phyloP scores from a whole-genome alignment of 306 rosid genomes.

The Rubus idaeus region DNA sequence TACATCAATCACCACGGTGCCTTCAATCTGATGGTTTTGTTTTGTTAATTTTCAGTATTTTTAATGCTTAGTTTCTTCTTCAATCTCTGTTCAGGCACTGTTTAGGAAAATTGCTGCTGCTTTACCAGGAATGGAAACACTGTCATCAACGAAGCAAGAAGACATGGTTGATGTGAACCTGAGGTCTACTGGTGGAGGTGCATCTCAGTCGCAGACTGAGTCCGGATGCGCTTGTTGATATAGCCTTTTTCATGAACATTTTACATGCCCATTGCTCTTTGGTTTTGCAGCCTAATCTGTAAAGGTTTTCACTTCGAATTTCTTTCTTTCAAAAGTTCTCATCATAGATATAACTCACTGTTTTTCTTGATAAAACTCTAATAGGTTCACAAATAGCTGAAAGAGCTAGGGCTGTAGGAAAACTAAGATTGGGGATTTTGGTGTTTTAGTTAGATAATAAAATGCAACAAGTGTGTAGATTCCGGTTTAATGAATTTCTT shows the following conservation, averaged over 20 bases:
- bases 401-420: slow-evolving; percentile 17
- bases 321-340: not conserved
- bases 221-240: slow-evolving; percentile 65
- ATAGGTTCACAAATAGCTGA: slow-evolving; percentile 13
- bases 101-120: slow-evolving; percentile 90
- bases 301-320: slow-evolving; percentile 25
- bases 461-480: not conserved
- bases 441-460: slow-evolving; percentile 1
- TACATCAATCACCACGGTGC: not conserved
- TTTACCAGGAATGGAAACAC: slow-evolving; percentile 89
- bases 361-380: not conserved
- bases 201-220: slow-evolving; percentile 52
- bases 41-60: too few relatives aligned
- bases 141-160: slow-evolving; percentile 81
- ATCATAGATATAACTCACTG: slow-evolving; percentile 3
- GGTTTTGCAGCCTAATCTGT: slow-evolving; percentile 29
- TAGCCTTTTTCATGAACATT: not conserved
- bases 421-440: not conserved
- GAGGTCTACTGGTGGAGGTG: slow-evolving; percentile 47
- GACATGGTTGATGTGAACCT: slow-evolving; percentile 94
- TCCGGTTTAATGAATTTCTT: not conserved
- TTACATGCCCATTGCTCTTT: slow-evolving; percentile 22
- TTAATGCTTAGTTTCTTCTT: not conserved
- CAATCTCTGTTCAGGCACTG: slow-evolving; percentile 47
- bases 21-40: not conserved